Conservation (phyloP, 306 rosid genomes). For the Cucumis sativus region DNA sequence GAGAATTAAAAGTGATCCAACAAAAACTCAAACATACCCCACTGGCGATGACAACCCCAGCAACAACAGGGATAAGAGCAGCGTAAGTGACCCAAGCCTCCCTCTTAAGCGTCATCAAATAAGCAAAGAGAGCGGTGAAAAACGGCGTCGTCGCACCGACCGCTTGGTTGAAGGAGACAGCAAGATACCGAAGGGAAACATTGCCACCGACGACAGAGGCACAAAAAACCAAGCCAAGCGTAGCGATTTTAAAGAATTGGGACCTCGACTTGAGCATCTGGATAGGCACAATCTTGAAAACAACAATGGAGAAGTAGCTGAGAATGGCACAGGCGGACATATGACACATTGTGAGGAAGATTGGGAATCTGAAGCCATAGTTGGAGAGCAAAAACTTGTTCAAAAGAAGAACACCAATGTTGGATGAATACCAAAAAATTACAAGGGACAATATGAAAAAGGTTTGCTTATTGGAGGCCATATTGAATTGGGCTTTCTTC, state of each 20-base stretch:
- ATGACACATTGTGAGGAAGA: slow-evolving; percentile 99
- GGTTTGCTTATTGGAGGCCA: slow-evolving; percentile 31
- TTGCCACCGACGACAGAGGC: slow-evolving; percentile 94
- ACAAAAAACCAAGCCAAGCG: slow-evolving; percentile 77
- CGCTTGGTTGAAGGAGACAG: slow-evolving; percentile 90
- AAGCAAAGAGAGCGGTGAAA: slow-evolving; percentile 87
- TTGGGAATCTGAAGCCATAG: slow-evolving; percentile 84
- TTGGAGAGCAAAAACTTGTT: slow-evolving; percentile 85
- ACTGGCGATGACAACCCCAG: slow-evolving; percentile 97
- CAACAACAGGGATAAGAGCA: slow-evolving; percentile 93
- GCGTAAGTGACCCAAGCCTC: slow-evolving; percentile 92
- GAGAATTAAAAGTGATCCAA: not conserved
- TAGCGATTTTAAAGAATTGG: slow-evolving; percentile 74
- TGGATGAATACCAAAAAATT: slow-evolving; percentile 72
- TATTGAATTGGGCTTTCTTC: not conserved
- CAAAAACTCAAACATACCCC: slow-evolving; percentile 47
- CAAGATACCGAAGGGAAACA: slow-evolving; percentile 77
- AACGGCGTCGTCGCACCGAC: slow-evolving; percentile 98
- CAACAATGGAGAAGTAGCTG: slow-evolving; percentile 73
- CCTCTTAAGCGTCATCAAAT: slow-evolving; percentile 71
- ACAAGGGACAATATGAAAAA: slow-evolving; percentile 55
- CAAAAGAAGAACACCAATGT: slow-evolving; percentile 87
- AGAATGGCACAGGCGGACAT: slow-evolving; percentile 91
- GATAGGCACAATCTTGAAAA: slow-evolving; percentile 71
- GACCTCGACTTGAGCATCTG: slow-evolving; percentile 75